Evolutionary conservation across 306 rosid species (phyloP).

Genomic region (Dryas octopetala): DNA sequence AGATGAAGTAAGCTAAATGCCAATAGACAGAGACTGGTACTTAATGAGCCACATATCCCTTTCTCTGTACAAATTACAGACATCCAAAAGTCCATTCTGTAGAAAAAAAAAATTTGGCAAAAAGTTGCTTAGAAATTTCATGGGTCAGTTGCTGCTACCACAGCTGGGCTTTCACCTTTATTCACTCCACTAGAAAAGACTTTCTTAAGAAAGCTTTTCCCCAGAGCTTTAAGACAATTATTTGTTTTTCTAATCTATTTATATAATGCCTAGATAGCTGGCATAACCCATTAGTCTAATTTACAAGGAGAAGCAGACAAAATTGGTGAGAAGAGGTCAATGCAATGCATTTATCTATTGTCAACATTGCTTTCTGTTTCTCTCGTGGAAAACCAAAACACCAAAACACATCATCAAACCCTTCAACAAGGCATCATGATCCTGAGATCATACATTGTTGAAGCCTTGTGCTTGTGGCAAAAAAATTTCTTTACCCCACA

Average conservation of each 20-base stretch:
- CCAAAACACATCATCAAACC: conserved; percentile 24
- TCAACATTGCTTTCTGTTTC: conserved; percentile 18
- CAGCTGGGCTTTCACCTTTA: conserved; percentile 37
- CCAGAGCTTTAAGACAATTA: conserved; percentile 14
- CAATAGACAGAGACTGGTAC: too few species aligned
- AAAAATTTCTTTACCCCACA: too few species aligned
- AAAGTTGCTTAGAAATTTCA: conserved; percentile 29
- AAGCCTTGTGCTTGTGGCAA: background rate
- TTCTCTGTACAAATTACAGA: background rate
- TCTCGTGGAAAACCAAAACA: conserved; percentile 22
- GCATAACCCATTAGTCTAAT: conserved; percentile 34
- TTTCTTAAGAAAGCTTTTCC: conserved; percentile 21
- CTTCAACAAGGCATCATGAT: conserved; percentile 37
- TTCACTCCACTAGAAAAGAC: conserved; percentile 35
- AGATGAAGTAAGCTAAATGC: background rate
- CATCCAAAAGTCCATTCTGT: conserved; percentile 12
- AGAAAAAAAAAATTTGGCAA: background rate
- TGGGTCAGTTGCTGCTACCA: conserved; percentile 20
- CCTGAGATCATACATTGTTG: conserved; percentile 23
- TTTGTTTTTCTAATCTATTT: conserved; percentile 9
- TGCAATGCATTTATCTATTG: conserved; percentile 40
- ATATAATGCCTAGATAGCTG: conserved; percentile 42
- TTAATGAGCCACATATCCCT: too few species aligned
- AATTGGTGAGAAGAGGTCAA: conserved; percentile 44
- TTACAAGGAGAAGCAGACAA: conserved; percentile 36